Base-by-base conservation (phyloP, 2,329 filamentous ascomycete species). In the Trichophyton schoenleinii region DNA sequence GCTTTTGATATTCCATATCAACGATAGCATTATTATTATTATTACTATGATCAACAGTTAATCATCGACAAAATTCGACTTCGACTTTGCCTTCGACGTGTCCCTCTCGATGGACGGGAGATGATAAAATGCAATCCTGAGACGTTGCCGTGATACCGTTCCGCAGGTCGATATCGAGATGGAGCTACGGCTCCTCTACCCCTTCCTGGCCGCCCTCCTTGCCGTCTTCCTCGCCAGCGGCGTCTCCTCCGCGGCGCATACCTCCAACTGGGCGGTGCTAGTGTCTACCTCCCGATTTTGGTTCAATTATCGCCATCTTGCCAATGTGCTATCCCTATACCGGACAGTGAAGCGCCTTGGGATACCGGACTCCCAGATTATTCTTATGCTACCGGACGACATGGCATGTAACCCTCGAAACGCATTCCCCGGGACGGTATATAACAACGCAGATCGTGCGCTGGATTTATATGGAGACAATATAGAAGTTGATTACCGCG, bases 341-440 rank as follows among this genome's bases (percentile, higher is more conserved):
- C 89, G 94, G 62, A 99, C 94, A 62, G 94, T 99, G 65, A 99
- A 99, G 79, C 89, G 94, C 11, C 85, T 99, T 42, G 94, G 94
- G 57, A 99, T 99, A 63, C 94, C 94, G 41, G 94, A 99, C 76
- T 96, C 90, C 59, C 94, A 99, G 74, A 99, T 99, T 76, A 97
- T 99, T 73, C 87, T 99, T 67, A 97, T 99, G 91, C 84, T 99
- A n/a, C 94, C 94, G 22, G 94, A 99, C 74, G 94, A 99, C 78
- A 97, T 99, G 90, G 94, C 94, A 44, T 99, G 94, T 81, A 99
- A 99, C 76, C 94, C 94, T 36, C 90, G 94, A 70, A 99, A 99
- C 73, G 91, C 91, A 58, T 99, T 99, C 74, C 91, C 94, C 0
- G 94, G 94, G 59, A 96, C 91, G 60, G 94, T 99, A 34, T 99